A percentile compares a stretch with the other conserved stretches of the same genome.
Conservation (phyloP, 2,329 filamentous ascomycete species). For the Pseudocercospora musae region DNA sequence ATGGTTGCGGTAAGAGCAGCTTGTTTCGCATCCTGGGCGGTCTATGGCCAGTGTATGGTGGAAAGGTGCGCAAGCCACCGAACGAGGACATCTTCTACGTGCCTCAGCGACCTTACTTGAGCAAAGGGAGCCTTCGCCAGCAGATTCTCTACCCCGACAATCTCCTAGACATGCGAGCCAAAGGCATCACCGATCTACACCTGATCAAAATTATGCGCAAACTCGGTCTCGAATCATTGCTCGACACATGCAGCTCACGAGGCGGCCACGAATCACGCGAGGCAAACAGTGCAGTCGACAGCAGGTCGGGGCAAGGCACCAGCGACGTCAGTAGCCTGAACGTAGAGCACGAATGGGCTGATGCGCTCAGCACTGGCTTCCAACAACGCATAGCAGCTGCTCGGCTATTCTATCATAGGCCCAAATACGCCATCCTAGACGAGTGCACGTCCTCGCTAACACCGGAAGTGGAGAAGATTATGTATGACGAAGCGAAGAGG, state of each 20-base stretch:
- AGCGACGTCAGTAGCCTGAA: conserved; percentile 64
- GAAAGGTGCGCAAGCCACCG: conserved; percentile 84
- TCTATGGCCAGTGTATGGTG: conserved; percentile 96
- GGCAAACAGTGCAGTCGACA: conserved; percentile 15
- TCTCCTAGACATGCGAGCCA: conserved; percentile 79
- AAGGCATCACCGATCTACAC: conserved; percentile 77
- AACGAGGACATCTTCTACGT: conserved; percentile 98
- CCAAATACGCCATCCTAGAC: conserved; percentile 91
- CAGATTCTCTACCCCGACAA: conserved; percentile 96
- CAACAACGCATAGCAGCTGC: conserved; percentile 98
- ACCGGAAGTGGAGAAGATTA: conserved; percentile 86
- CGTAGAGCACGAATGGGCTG: conserved; percentile 92
- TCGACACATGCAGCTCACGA: conserved; percentile 62
- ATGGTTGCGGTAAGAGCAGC: conserved; percentile 94
- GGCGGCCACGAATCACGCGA: conserved; percentile 8
- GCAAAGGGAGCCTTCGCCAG: conserved; percentile 84
- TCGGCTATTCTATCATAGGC: conserved; percentile 86
- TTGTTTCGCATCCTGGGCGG: conserved; percentile 95
- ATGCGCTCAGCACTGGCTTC: conserved; percentile 84
- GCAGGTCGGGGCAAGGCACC: conserved; percentile 7
- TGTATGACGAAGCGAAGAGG: conserved; percentile 95
- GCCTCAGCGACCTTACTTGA: conserved; percentile 90
- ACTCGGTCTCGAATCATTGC: conserved; percentile 78
- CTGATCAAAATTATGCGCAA: conserved; percentile 71
- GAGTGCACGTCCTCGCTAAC: conserved; percentile 97